These are phyloP conservation scores for Micractinium conductrix DNA, from an alignment of 139 green algal species.

Conservation along the genomic window DNA sequence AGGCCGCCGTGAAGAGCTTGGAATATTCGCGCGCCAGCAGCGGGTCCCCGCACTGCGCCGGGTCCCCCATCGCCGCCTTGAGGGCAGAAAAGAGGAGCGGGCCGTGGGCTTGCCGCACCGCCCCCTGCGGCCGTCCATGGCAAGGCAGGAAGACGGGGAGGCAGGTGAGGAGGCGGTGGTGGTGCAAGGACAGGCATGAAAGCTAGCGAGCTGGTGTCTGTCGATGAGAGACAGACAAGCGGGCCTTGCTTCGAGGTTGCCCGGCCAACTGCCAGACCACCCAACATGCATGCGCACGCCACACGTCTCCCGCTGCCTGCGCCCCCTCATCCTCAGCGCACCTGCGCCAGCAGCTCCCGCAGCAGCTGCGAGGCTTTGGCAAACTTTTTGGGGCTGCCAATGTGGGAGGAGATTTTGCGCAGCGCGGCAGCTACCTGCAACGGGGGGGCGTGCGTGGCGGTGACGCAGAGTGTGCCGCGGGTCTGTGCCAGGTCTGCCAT, in stretches of 20 bases:
- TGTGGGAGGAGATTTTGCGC: constrained; percentile 62
- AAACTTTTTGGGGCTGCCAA: constrained; percentile 75
- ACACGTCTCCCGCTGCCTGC: not conserved
- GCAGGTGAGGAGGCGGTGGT: not conserved
- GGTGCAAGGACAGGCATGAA: not conserved
- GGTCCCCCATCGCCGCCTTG: constrained; percentile 37
- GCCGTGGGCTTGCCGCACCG: constrained; percentile 30
- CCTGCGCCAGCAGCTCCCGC: constrained; percentile 67
- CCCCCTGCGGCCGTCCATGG: not conserved
- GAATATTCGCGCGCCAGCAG: constrained; percentile 45
- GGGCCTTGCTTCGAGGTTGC: too few species aligned
- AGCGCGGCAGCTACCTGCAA: constrained; percentile 63
- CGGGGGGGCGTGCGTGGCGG: too few species aligned
- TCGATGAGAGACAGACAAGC: too few species aligned
- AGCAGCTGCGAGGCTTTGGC: constrained; percentile 72
- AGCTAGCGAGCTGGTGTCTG: too few species aligned
- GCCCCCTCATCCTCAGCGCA: not conserved
- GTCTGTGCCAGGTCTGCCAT: too few species aligned
- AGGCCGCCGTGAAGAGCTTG: constrained; percentile 52
- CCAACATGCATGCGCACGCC: not conserved
- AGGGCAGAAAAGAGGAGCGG: constrained; percentile 63
- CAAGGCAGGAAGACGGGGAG: not conserved
- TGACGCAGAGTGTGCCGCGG: too few species aligned
- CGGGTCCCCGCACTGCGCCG: constrained; percentile 29
- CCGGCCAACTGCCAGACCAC: not conserved